Base-by-base conservation (phyloP, 1,284 basidiomycete genomes). In the Ustilago trichophora region DNA sequence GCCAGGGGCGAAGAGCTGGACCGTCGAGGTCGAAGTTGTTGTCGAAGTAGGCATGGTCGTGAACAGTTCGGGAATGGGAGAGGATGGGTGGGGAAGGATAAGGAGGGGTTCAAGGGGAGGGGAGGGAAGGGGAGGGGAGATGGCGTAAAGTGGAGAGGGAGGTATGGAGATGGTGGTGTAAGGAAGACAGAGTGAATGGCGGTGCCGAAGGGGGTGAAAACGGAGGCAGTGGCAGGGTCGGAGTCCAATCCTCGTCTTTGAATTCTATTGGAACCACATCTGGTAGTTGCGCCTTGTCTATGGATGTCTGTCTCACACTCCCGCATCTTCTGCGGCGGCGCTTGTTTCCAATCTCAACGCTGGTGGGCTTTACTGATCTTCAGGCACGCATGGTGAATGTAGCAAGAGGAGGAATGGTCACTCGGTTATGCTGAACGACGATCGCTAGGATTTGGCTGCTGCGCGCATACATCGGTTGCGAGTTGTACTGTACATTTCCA, bases 1-100 rank as follows among this genome's bases (percentile, higher is more conserved):
- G 22, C 58, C 65, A 4, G 65, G 65, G 6, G 65, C 65, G 34
- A 57, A 68, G 8, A 68, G 58, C 6, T 41, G 36, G 24, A 68
- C 41, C 6, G 65, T 68, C 13, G 59, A 40, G 3, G 52, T 55
- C 18, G 50, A 27, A 19, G 37, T 44, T 13, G 26, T 42, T 25
- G 33, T 18, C 10, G 29, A 21, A 18, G 35, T 45, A 13, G 48
- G 42, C 26, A 62, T 40, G 5, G 32, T 25, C 35, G n/a, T 10
- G 19, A 25, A 25, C n/a, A 15, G 18, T 7, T 16, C 15, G 29
- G 31, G 12, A 3, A 16, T 15, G 19, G 32, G 36, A 31, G 33
- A 33, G 37, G 25, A 32, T 5, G 33, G 33, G 49, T 16, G 18
- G 40, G 16, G 31, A 34, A 15, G 16, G n/a, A n/a, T n/a, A n/a